A percentile compares a stretch with the other conserved stretches of the same genome.
Evolutionary conservation across 768 basidiomycete genomes (phyloP).

Genomic region (Kondoa subrosea): DNA sequence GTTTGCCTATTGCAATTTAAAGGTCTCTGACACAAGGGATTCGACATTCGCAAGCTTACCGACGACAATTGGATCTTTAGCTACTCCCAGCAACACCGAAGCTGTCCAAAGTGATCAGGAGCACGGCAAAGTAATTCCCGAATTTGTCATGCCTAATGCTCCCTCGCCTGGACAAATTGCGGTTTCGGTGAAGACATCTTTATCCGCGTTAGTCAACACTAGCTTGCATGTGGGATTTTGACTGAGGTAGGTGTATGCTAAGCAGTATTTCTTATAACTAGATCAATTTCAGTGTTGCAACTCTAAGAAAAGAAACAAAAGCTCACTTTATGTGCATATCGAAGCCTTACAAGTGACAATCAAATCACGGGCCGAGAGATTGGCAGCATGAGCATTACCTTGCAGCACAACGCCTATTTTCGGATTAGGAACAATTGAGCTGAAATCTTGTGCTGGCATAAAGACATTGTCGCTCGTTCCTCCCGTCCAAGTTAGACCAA

Average conservation of each 20-base stretch:
- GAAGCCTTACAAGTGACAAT: too few species aligned
- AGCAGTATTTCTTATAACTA: neutral
- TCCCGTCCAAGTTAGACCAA: constrained; percentile 12
- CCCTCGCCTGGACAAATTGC: too few species aligned
- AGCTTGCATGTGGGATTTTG: neutral
- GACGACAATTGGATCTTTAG: neutral
- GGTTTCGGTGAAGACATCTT: too few species aligned
- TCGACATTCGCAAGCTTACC: too few species aligned
- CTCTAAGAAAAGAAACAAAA: too few species aligned
- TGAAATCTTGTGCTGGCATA: constrained; percentile 19
- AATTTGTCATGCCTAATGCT: too few species aligned
- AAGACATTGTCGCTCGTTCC: constrained; percentile 13
- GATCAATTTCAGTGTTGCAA: too few species aligned
- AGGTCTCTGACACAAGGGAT: too few species aligned
- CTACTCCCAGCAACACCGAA: too few species aligned
- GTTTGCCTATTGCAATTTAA: neutral
- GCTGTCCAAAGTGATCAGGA: too few species aligned
- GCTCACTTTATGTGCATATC: constrained; percentile 6
- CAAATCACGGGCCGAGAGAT: too few species aligned
- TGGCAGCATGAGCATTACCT: neutral
- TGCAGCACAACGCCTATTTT: constrained; percentile 17
- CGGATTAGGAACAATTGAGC: constrained; percentile 14
- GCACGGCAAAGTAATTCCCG: too few species aligned
- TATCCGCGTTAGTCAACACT: neutral
- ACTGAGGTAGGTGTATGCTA: neutral